Conservation (phyloP, 768 basidiomycete genomes). For the Hortiboletus campestris region DNA sequence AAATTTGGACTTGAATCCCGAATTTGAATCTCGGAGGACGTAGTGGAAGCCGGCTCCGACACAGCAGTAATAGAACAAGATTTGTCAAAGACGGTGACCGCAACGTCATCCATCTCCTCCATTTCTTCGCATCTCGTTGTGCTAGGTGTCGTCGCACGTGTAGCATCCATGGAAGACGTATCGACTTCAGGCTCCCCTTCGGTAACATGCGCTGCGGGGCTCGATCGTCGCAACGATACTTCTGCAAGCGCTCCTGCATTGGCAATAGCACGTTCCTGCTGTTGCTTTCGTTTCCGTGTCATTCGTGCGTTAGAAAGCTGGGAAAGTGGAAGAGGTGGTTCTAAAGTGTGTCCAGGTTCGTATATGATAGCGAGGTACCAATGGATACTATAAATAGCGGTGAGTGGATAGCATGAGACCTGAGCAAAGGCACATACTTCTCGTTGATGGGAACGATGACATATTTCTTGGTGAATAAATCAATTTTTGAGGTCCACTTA, state of each 20-base stretch:
- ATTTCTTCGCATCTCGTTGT: conserved; percentile 13
- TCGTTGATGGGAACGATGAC: conserved; percentile 97
- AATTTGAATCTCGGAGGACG: conserved; percentile 3
- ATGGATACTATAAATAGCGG: conserved; percentile 59
- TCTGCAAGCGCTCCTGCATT: conserved; percentile 1
- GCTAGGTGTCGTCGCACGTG: conserved; percentile 24
- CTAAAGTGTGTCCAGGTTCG: conserved; percentile 64
- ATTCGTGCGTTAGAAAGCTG: conserved; percentile 7
- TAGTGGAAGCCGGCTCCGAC: conserved; percentile 6
- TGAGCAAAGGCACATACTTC: conserved; percentile 52
- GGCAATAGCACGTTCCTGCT: conserved; percentile 4
- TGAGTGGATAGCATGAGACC: conserved; percentile 4
- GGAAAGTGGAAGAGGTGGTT: conserved; percentile 42
- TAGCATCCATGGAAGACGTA: conserved; percentile 13
- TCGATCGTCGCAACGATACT: conserved; percentile 1
- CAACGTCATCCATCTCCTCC: conserved; percentile 13
- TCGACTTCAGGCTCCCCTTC: conserved; percentile 15
- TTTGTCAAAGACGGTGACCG: conserved; percentile 8
- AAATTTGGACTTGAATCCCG: conserved; percentile 20
- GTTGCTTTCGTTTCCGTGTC: conserved; percentile 26
- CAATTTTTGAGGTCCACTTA: conserved; percentile 91
- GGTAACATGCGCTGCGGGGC: background rate
- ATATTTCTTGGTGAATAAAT: conserved; percentile 89
- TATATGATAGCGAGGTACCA: conserved; percentile 97
- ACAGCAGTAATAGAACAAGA: conserved; percentile 16